A percentile compares a stretch with the other conserved stretches of the same genome.
These are phyloP conservation scores for Scheffersomyces quercinus DNA, from an alignment of 1,139 yeast genomes.

Conservation along the genomic window DNA sequence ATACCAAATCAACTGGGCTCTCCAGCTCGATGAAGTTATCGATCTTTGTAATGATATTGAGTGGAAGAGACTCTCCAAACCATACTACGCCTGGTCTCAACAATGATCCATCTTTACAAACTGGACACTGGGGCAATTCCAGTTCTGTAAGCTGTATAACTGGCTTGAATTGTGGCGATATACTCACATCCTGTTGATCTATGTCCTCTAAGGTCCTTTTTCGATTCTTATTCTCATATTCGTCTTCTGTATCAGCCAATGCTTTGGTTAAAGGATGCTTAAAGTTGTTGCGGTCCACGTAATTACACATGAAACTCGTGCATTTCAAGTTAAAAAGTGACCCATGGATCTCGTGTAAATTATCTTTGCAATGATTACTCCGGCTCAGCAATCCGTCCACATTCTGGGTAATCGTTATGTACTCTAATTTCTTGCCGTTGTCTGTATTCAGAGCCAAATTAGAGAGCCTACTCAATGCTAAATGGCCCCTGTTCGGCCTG, in stretches of 20 bases:
- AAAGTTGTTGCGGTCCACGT: slow-evolving; percentile 51
- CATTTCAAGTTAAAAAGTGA: slow-evolving; percentile 71
- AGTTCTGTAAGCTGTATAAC: slow-evolving; percentile 46
- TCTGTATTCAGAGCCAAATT: slow-evolving; percentile 34
- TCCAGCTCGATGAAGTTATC: slow-evolving; percentile 66
- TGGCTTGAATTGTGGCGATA: slow-evolving; percentile 50
- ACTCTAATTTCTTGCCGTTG: slow-evolving; percentile 18
- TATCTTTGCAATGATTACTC: slow-evolving; percentile 56
- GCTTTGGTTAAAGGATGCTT: slow-evolving; percentile 65
- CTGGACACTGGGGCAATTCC: slow-evolving; percentile 77
- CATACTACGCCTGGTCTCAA: slow-evolving; percentile 89
- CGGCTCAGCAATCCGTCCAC: slow-evolving; percentile 74
- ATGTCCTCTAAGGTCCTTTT: slow-evolving; percentile 4
- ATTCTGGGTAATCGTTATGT: slow-evolving; percentile 75
- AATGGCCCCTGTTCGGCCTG: slow-evolving; percentile 72
- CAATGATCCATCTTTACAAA: slow-evolving; percentile 54
- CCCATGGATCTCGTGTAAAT: slow-evolving; percentile 74
- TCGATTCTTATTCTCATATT: slow-evolving; percentile 20
- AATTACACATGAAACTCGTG: slow-evolving; percentile 73
- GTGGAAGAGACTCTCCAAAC: slow-evolving; percentile 85
- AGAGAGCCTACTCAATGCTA: slow-evolving; percentile 54
- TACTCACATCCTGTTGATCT: slow-evolving; percentile 12
- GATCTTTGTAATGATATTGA: slow-evolving; percentile 59
- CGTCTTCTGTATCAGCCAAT: slow-evolving; percentile 41
- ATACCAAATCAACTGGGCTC: slow-evolving; percentile 63